Base-by-base conservation (phyloP, 768 basidiomycete genomes). In the Gloeopeniophorella convolvens region DNA sequence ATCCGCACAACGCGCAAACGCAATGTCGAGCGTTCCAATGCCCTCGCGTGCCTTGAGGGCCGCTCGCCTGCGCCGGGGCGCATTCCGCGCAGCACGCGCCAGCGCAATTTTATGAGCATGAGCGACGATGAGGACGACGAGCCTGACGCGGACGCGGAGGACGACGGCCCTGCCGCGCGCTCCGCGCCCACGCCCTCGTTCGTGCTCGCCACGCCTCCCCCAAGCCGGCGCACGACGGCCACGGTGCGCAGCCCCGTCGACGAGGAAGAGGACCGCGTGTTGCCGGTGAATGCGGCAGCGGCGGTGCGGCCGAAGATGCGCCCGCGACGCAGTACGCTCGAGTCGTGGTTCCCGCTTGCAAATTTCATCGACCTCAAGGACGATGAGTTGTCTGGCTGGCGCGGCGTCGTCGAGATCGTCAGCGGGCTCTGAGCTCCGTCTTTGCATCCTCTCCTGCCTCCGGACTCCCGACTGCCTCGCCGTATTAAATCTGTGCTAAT, bases 321-420 rank as follows among this genome's bases (percentile, higher is more conserved):
- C 46, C 70, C 59, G 40, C 65, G 73, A 18, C 62, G 71, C 44
- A 63, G 69, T 37, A 80, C 80, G 13, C 44, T 73, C 34, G 71
- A 74, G 36, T 68, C 69, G 26, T 76, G 78, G 73, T 74, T 82
- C 52, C 75, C 77, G 34, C 67, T 83, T 39, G 73, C 72, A 54
- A 82, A 80, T 56, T 84, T 84, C 64, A 83, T 84, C 48, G 81
- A 84, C 60, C 66, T 84, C 42, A 72, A 71, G 48, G 77, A 78
- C 30, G 67, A 66, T 33, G 65, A 57, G 11, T 28, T 57, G 5
- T 76, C 78, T 68, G 71, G 71, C 45, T 83, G 80, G 81, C 68
- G 79, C 56, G 80, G 79, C 64, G 78, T 83, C 61, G 76, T 84
- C 58, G 76, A 83, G 62, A 74, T 83, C 13, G 56, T 63, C 32